Percentiles rank a stretch among this genome's conserved stretches.
Evolutionary conservation across 2,329 filamentous ascomycete species (phyloP).

Genomic region (Leptographium wingfieldii): DNA sequence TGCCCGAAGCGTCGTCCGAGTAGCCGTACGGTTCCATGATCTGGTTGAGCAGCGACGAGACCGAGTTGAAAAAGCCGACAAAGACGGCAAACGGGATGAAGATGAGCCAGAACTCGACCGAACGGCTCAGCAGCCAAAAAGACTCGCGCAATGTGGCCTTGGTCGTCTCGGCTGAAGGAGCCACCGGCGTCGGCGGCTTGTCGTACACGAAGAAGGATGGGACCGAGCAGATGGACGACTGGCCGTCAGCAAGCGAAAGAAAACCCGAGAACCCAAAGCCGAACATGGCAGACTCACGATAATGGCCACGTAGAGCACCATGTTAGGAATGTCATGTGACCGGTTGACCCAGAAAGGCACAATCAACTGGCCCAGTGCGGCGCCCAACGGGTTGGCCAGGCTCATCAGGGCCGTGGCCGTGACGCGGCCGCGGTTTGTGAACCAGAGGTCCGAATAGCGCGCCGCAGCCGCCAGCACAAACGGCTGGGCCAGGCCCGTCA

Average conservation of each 20-base stretch:
- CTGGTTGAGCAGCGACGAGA: conserved; percentile 80
- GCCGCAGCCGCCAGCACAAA: conserved; percentile 86
- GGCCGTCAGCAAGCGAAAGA: conserved; percentile 1
- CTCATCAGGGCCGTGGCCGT: conserved; percentile 77
- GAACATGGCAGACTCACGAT: conserved; percentile 43
- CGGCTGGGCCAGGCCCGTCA: conserved; percentile 80
- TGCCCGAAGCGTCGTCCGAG: conserved; percentile 71
- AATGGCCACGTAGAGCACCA: conserved; percentile 75
- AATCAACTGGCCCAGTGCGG: conserved; percentile 76
- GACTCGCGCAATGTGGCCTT: conserved; percentile 42
- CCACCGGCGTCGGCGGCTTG: conserved; percentile 63
- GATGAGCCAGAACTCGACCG: conserved; percentile 67
- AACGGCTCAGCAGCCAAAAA: conserved; percentile 39
- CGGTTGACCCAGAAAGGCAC: conserved; percentile 62
- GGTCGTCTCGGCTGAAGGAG: conserved; percentile 49
- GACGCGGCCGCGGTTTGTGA: conserved; percentile 70
- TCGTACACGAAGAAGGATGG: conserved; percentile 74
- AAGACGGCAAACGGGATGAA: conserved; percentile 72
- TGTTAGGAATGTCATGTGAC: conserved; percentile 55
- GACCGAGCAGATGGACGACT: conserved; percentile 50
- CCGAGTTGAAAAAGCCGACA: conserved; percentile 86
- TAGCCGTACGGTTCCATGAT: conserved; percentile 80
- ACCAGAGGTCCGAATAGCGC: conserved; percentile 89
- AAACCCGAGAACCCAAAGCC: too few relatives aligned
- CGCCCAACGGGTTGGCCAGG: conserved; percentile 81